Evolutionary conservation across 2,329 filamentous ascomycete genomes (phyloP).

Genomic region (Sclerotinia subarctica): DNA sequence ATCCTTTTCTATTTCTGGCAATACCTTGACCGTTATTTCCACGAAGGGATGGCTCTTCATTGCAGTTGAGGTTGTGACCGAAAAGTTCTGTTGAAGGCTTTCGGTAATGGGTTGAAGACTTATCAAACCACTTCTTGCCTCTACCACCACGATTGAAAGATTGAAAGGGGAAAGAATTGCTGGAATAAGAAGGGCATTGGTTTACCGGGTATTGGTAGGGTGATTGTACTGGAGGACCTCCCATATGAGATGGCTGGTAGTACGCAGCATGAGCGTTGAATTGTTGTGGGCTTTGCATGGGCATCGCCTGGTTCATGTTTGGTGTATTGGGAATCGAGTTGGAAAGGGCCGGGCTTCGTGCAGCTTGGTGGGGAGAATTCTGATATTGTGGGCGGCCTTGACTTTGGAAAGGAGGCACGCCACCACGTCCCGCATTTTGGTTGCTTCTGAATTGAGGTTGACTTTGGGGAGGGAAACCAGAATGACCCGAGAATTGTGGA

Average conservation of each 20-base stretch:
- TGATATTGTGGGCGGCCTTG: slow-evolving; percentile 49
- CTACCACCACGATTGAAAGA: slow-evolving; percentile 19
- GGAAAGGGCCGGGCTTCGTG: slow-evolving; percentile 62
- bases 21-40: slow-evolving; percentile 27
- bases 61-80: slow-evolving; percentile 27
- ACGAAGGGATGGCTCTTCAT: slow-evolving; percentile 29
- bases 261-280: slow-evolving; percentile 42
- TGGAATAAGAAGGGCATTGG: slow-evolving; percentile 39
- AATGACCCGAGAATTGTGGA: slow-evolving; percentile 48
- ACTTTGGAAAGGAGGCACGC: slow-evolving; percentile 47
- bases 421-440: slow-evolving; percentile 48
- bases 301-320: slow-evolving; percentile 64
- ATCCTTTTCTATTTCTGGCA: slow-evolving; percentile 26
- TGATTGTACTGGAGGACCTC: slow-evolving; percentile 51
- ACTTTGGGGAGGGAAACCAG: slow-evolving; percentile 49
- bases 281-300: slow-evolving; percentile 54
- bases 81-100: slow-evolving; percentile 34
- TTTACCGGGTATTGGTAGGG: slow-evolving; percentile 9
- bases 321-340: slow-evolving; percentile 67
- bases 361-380: slow-evolving; percentile 64
- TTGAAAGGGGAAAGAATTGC: slow-evolving; percentile 26
- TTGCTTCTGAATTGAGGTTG: slow-evolving; percentile 34
- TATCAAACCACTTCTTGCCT: slow-evolving; percentile 31
- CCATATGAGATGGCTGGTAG: slow-evolving; percentile 40
- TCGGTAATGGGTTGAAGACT: slow-evolving; percentile 32